phyloP scores from a whole-genome alignment of 2,329 filamentous ascomycete species.

The Plenodomus tracheiphilus region DNA sequence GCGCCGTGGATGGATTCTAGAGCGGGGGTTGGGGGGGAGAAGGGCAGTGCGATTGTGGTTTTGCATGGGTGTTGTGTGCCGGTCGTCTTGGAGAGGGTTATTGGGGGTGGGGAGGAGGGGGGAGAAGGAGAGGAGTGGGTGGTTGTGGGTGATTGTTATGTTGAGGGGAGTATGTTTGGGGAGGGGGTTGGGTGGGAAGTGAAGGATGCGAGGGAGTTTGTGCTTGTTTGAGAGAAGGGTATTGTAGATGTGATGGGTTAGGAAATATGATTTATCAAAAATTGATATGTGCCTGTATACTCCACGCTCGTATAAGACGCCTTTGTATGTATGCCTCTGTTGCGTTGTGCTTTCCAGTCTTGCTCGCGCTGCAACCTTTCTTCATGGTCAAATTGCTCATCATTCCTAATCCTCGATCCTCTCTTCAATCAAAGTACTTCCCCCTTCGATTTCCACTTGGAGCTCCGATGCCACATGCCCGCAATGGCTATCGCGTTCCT shows the following conservation, averaged over 20 bases:
- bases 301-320: background rate
- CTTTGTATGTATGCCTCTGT: background rate
- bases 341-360: background rate
- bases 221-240: slow-evolving; percentile 14
- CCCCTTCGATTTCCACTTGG: too few relatives aligned
- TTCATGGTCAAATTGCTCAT: too few relatives aligned
- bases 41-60: slow-evolving; percentile 13
- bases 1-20: slow-evolving; percentile 14
- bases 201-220: slow-evolving; percentile 9
- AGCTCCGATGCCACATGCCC: too few relatives aligned
- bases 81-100: slow-evolving; percentile 13
- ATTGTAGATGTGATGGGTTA: background rate
- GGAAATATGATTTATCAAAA: background rate
- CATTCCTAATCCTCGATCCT: too few relatives aligned
- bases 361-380: too few relatives aligned
- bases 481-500: too few relatives aligned
- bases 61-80: slow-evolving; percentile 22
- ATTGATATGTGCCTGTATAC: background rate
- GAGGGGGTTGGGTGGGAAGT: slow-evolving; percentile 15
- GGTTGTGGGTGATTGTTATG: slow-evolving; percentile 20
- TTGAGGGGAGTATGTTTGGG: slow-evolving; percentile 18
- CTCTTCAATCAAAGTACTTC: too few relatives aligned
- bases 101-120: slow-evolving; percentile 4
- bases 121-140: slow-evolving; percentile 7
- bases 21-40: background rate